A percentile compares a stretch with the other conserved stretches of the same genome.
Conservation (phyloP, 306 rosid genomes). For the Lathyrus tuberosus region DNA sequence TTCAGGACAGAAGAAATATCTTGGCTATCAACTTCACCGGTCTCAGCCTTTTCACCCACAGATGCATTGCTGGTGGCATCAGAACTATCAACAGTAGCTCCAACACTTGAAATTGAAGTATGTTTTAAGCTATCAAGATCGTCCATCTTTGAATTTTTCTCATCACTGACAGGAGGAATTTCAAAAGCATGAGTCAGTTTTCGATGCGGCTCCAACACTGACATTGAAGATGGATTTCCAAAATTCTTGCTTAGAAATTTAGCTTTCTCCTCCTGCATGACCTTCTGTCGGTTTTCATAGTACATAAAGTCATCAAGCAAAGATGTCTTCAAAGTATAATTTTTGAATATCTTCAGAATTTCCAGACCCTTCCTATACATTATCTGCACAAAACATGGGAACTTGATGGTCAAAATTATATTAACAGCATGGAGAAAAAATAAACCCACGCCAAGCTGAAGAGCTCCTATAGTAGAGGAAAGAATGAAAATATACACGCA, state of each 20-base stretch:
- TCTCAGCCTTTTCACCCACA: constrained; percentile 42
- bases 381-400: constrained; percentile 58
- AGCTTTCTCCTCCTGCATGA: constrained; percentile 85
- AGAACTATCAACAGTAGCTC: constrained; percentile 42
- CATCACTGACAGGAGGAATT: constrained; percentile 47
- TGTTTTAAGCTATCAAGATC: constrained; percentile 42
- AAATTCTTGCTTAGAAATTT: constrained; percentile 56
- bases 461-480: not conserved
- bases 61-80: constrained; percentile 24
- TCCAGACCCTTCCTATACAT: constrained; percentile 75
- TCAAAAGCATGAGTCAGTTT: constrained; percentile 59
- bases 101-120: constrained; percentile 37
- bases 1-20: constrained; percentile 55
- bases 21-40: constrained; percentile 37
- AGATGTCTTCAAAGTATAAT: constrained; percentile 73
- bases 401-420: constrained; percentile 17
- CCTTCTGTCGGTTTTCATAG: constrained; percentile 89
- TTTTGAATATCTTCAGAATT: constrained; percentile 79
- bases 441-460: not conserved
- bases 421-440: not conserved
- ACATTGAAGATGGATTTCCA: constrained; percentile 50
- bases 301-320: constrained; percentile 88
- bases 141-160: constrained; percentile 41
- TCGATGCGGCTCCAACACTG: constrained; percentile 60
- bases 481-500: not conserved